These are phyloP conservation scores for Auricularia heimuer DNA, from an alignment of 768 basidiomycete genomes.

Conservation along the genomic window DNA sequence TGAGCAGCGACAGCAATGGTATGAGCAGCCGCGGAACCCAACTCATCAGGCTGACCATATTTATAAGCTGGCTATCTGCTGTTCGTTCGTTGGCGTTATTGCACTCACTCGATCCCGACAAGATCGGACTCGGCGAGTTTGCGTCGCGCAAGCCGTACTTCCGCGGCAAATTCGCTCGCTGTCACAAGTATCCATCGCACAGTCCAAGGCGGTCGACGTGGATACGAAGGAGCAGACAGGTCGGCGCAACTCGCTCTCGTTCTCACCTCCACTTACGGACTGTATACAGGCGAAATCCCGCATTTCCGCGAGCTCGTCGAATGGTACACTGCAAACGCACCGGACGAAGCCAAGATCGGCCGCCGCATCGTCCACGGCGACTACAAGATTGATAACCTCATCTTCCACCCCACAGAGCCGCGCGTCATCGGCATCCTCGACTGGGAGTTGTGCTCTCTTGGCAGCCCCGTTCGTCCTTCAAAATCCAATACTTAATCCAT, in stretches of 20 bases:
- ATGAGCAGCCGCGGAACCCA: slow-evolving; percentile 16
- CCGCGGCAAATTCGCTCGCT: slow-evolving; percentile 87
- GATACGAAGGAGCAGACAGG: slow-evolving; percentile 43
- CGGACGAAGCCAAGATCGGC: slow-evolving; percentile 66
- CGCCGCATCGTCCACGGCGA: slow-evolving; percentile 93
- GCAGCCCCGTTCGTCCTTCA: slow-evolving; percentile 58
- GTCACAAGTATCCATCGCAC: slow-evolving; percentile 68
- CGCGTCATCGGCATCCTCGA: slow-evolving; percentile 91
- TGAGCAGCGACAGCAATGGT: slow-evolving; percentile 64
- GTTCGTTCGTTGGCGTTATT: slow-evolving; percentile 61
- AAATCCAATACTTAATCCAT: background rate
- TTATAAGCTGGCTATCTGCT: slow-evolving; percentile 65
- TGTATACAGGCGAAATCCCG: slow-evolving; percentile 57
- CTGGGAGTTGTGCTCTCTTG: slow-evolving; percentile 95
- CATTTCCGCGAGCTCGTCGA: slow-evolving; percentile 56
- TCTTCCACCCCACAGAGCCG: slow-evolving; percentile 89
- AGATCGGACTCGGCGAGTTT: slow-evolving; percentile 59
- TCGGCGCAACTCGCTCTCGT: slow-evolving; percentile 6
- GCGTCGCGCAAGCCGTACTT: slow-evolving; percentile 77
- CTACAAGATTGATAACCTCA: slow-evolving; percentile 94
- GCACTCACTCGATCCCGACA: slow-evolving; percentile 49
- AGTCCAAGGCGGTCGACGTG: slow-evolving; percentile 57
- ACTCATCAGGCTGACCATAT: background rate
- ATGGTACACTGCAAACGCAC: slow-evolving; percentile 70
- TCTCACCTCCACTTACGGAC: background rate